Conservation (phyloP, 805 yeast species). For the Ogataea ramenticola region DNA sequence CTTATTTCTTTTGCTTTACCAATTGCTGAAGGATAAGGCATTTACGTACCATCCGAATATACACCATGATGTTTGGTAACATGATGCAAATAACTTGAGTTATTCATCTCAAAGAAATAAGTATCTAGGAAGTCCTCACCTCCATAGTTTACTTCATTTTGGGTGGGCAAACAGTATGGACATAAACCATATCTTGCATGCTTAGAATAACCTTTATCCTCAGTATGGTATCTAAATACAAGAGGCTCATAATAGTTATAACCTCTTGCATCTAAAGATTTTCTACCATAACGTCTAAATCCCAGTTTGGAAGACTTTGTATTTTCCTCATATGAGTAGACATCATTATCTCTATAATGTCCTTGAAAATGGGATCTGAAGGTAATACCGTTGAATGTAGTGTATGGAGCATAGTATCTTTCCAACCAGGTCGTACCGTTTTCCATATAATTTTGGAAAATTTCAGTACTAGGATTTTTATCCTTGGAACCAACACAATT, state of each 20-base stretch:
- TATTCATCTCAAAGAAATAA: slow-evolving; percentile 17
- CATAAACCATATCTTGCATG: slow-evolving; percentile 22
- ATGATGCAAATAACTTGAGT: slow-evolving; percentile 23
- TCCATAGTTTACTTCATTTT: slow-evolving; percentile 3
- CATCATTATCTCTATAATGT: background rate
- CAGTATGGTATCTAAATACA: slow-evolving; percentile 14
- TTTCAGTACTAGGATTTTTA: too few relatives aligned
- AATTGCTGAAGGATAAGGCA: slow-evolving; percentile 19
- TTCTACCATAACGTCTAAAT: background rate
- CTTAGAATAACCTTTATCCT: slow-evolving; percentile 7
- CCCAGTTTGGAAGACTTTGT: background rate
- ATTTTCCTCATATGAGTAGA: background rate
- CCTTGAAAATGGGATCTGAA: background rate
- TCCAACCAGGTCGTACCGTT: background rate
- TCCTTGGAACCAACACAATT: too few relatives aligned
- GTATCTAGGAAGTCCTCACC: slow-evolving; percentile 3
- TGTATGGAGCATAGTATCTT: background rate
- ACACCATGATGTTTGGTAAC: slow-evolving; percentile 26
- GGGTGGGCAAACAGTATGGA: slow-evolving; percentile 19
- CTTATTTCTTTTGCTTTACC: slow-evolving; percentile 17
- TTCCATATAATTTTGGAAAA: background rate
- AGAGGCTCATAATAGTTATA: slow-evolving; percentile 15
- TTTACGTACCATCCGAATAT: slow-evolving; percentile 20
- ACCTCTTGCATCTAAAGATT: background rate
- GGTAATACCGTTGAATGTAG: background rate